These are phyloP conservation scores for Helicostylum pulchrum DNA, from an alignment of 192 early-diverging fungal genomes.

Conservation along the genomic window DNA sequence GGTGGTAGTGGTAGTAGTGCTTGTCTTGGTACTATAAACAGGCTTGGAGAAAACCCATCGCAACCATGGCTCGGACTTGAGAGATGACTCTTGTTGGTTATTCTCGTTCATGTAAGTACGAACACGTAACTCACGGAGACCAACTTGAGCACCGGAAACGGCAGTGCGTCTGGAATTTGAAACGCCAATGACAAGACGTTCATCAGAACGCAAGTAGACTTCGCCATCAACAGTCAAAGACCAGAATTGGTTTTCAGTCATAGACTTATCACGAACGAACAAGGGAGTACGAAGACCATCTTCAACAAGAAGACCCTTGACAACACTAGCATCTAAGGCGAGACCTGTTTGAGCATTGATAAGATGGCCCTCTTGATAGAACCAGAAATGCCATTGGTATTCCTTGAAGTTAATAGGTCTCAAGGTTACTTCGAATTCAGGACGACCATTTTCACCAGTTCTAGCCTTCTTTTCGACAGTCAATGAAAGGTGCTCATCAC, in stretches of 20 bases:
- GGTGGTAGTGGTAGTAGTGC: neutral
- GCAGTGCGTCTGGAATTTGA: constrained; percentile 7
- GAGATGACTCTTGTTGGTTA: constrained; percentile 4
- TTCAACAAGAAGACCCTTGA: constrained; percentile 12
- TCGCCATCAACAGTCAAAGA: constrained; percentile 24
- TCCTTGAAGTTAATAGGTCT: constrained; percentile 11
- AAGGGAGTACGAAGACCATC: constrained; percentile 14
- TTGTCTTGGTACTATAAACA: neutral
- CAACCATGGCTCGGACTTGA: constrained; percentile 11
- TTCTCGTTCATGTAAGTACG: constrained; percentile 1
- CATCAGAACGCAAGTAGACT: constrained; percentile 15
- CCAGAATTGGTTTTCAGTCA: constrained; percentile 21
- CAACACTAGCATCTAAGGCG: constrained; percentile 8
- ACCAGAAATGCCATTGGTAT: constrained; percentile 22
- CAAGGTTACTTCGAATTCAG: constrained; percentile 7
- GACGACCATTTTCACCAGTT: constrained; percentile 4
- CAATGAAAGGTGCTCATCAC: constrained; percentile 15
- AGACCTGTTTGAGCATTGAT: constrained; percentile 22
- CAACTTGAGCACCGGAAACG: constrained; percentile 13
- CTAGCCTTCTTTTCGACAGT: constrained; percentile 11
- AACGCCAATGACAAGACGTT: constrained; percentile 14
- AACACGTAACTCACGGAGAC: constrained; percentile 18
- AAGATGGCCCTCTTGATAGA: constrained; percentile 18
- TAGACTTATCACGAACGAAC: constrained; percentile 6
- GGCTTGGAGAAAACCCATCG: constrained; percentile 16